Evolutionary conservation across 768 basidiomycete species (phyloP), one percentile per base, ranked within the genome.

Genomic region (Trametes elegans): DNA sequence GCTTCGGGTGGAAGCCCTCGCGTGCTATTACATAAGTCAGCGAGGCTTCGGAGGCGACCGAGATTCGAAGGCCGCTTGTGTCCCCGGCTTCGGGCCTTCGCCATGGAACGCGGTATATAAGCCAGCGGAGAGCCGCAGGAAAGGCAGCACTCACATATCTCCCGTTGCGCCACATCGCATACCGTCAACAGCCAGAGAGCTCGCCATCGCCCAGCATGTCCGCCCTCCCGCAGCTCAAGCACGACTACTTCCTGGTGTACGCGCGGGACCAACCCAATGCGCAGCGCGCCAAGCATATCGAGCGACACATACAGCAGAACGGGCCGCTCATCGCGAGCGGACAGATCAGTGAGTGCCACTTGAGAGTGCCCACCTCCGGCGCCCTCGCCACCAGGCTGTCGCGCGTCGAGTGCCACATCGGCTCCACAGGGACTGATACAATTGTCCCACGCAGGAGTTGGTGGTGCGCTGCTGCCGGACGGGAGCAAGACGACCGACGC

Each of bases 161-260:
- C n/a, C 34, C n/a, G 34, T 11, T 35, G n/a, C 34, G 9, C 4
- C 9, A 4, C 34, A 35, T 13, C 9, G 13, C 3, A 35, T n/a
- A n/a, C n/a, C 16, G 8, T 36, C 35, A 5, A 36, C 35, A 7
- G 3, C 38, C 4, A n/a, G 16, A 39, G 24, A 32, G 27, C 27
- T 13, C 24, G 5, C 13, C 21, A 48, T 31, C 14, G 10, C 7
- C 40, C 16, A 18, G 34, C 5, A 56, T 56, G 55, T 28, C 50
- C 19, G n/a, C n/a, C n/a, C n/a, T 11, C 18, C 44, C 50, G 8
- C 10, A 21, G 23, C 29, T 26, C 41, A 18, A 26, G 26, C 35
- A 49, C 26, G 49, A 53, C 19, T 44, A 44, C 41, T 58, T 53
- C 40, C 28, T 53, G 21, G 41, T 58, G 6, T 13, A 53, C 18